Percentiles rank a stretch among this genome's conserved stretches.
Conservation (phyloP, 75 land plant species). For the Selaginella tamariscina region DNA sequence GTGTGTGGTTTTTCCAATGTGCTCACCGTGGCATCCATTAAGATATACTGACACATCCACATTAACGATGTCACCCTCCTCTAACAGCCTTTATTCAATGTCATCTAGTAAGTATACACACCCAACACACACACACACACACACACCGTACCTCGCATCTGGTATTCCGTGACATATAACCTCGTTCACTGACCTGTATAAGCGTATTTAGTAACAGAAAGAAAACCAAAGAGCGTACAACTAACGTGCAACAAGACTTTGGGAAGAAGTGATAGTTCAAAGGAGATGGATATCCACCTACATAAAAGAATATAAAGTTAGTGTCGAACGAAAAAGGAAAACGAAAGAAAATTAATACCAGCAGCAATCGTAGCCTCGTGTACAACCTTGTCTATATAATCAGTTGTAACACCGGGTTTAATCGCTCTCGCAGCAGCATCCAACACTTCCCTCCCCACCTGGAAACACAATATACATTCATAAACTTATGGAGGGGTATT, state of each 20-base stretch:
- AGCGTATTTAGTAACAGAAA: neutral
- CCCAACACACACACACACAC: neutral
- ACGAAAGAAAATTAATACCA: conserved; percentile 19
- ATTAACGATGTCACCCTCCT: conserved; percentile 98
- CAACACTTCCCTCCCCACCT: conserved; percentile 90
- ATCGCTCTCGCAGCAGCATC: conserved; percentile 90
- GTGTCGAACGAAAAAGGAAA: neutral
- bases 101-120: conserved; percentile 15
- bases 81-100: conserved; percentile 83
- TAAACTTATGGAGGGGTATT: neutral
- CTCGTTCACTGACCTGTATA: conserved; percentile 88
- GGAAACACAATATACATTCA: neutral
- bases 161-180: conserved; percentile 98
- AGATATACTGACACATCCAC: conserved; percentile 88
- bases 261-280: conserved; percentile 95
- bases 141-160: conserved; percentile 23
- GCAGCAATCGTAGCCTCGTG: conserved; percentile 90
- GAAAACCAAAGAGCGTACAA: neutral
- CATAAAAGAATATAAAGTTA: neutral
- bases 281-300: conserved; percentile 98
- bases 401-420: conserved; percentile 89
- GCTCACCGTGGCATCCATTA: conserved; percentile 86
- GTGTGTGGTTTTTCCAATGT: neutral
- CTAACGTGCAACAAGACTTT: conserved; percentile 99
- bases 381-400: conserved; percentile 87